Evolutionary conservation across 1,139 yeast species (phyloP), one percentile per base, ranked within the genome.

Genomic region (Saccharomyces hybrid): DNA sequence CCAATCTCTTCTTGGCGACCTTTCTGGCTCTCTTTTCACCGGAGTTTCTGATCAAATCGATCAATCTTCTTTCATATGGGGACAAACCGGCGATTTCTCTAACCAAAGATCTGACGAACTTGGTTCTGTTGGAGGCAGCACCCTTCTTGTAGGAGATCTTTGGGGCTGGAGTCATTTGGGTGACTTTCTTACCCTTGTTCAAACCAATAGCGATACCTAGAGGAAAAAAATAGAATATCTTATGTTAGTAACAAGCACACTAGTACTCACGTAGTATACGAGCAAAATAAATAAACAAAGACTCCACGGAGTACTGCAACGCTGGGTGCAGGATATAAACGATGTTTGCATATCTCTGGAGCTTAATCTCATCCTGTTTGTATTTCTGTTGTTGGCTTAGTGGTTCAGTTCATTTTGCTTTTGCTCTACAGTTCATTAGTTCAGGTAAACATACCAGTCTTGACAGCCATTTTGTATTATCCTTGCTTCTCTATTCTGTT

Each of bases 11-110:
- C 95, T 95, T 95, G 70, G 98, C 97, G 76, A 95, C 91, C 90
- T 95, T 95, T 88, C 95, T 89, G 71, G 99, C 99, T 84, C 99
- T 95, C 96, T 95, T 95, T 83, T 95, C 99, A 85, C 96, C 96
- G 76, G 97, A 93, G 83, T 95, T 95, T 85, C 99, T 93, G 87
- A 95, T 84, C 82, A 95, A 85, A 82, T 95, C 99, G 74, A 95
- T 87, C 77, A 93, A 85, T 83, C 99, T 91, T 84, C 97, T 91
- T 83, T 95, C 99, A 80, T 95, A 95, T 80, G 99, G 99, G 69
- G 99, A 97, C 76, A 91, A 85, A 76, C 99, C 99, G 68, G 96
- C 82, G 73, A 95, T 98, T 82, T 95, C 99, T 76, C 85, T 85
- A 79, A 93, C 95, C 67, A 95, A 81, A 74, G 85, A 82, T 80